Base-by-base conservation (phyloP, 2,329 filamentous ascomycete species). In the Phyllosticta citribraziliensis region DNA sequence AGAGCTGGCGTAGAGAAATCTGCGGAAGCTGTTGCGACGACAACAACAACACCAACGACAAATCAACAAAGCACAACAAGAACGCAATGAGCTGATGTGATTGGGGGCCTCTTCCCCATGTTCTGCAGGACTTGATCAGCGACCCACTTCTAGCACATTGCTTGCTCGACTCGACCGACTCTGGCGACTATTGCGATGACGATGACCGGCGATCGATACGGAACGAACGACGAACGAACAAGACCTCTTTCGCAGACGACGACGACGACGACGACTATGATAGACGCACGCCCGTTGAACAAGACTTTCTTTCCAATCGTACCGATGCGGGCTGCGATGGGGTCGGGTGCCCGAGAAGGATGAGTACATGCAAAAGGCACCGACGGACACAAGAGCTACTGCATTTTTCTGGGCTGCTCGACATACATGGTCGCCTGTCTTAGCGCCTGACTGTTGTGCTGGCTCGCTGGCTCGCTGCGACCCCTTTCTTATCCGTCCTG, bases 41-140 rank as follows among this genome's bases (percentile, higher is more conserved):
- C 4, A 35, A 24, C 4, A 35, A 24, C 22, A 40, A 20, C 20
- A 53, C 3, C 20, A 22, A 40, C 54, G 40, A 53, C 35, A 50
- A 24, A 3, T 27, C 24, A 50, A 5, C n/a, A 30, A 20, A 30
- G 14, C 50, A 58, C 47, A 54, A 47, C 22, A 50, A 55, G 22
- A 60, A 47, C 52, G 20, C 20, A 52, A 35, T 51, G 55, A 60
- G 35, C 50, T 12, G 40, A 47, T 47, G 20, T 60, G 27, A 55
- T n/a, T 19, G 47, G 53, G 54, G 40, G 14, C 5, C 5, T 25
- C 51, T 27, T 53, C 35, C 40, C 24, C 22, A 5, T 17, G 12
- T 12, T 30, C 17, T 56, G 27, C 50, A 60, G 58, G 58, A 60
- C 58, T 60, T 60, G 58, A 60, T 60, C 40, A n/a, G 20, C 52